A percentile compares a stretch with the other conserved stretches of the same genome.
Conservation (phyloP, 1,284 basidiomycete genomes). For the Irpex sp. region DNA sequence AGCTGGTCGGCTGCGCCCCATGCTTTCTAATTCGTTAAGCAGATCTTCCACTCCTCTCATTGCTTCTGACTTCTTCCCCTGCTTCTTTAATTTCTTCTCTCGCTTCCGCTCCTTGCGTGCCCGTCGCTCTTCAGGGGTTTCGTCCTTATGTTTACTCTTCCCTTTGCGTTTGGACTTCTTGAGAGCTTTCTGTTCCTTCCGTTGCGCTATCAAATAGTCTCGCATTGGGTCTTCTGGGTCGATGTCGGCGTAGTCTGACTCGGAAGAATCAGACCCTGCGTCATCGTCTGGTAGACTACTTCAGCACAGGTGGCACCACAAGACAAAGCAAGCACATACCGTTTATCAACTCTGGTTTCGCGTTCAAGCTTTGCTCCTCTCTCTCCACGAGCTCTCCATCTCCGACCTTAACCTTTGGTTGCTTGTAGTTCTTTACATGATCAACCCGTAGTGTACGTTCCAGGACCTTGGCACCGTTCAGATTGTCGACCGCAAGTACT, state of each 20-base stretch:
- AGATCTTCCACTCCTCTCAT: slow-evolving; percentile 49
- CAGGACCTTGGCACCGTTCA: slow-evolving; percentile 91
- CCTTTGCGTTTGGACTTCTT: slow-evolving; percentile 56
- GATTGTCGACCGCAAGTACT: slow-evolving; percentile 94
- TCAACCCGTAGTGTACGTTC: slow-evolving; percentile 89
- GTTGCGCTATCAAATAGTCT: slow-evolving; percentile 75
- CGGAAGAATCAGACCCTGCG: slow-evolving; percentile 59
- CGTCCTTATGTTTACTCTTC: slow-evolving; percentile 58
- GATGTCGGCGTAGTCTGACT: slow-evolving; percentile 64
- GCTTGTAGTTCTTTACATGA: slow-evolving; percentile 93
- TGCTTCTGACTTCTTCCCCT: slow-evolving; percentile 35
- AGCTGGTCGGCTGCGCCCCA: slow-evolving; percentile 9
- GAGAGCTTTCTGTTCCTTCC: slow-evolving; percentile 61
- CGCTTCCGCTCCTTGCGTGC: slow-evolving; percentile 67
- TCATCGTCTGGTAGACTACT: slow-evolving; percentile 41
- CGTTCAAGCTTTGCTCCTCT: slow-evolving; percentile 84
- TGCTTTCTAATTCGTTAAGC: slow-evolving; percentile 31
- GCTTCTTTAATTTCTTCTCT: slow-evolving; percentile 51
- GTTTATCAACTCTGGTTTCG: slow-evolving; percentile 66
- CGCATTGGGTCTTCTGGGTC: slow-evolving; percentile 99
- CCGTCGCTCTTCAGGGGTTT: slow-evolving; percentile 74
- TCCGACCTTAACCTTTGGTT: slow-evolving; percentile 75
- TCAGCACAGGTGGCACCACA: background rate
- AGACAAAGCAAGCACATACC: slow-evolving; percentile 41
- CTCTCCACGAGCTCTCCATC: slow-evolving; percentile 88